These are phyloP conservation scores for Petunia axillaris DNA, from an alignment of 257 asterid genomes.

Conservation along the genomic window DNA sequence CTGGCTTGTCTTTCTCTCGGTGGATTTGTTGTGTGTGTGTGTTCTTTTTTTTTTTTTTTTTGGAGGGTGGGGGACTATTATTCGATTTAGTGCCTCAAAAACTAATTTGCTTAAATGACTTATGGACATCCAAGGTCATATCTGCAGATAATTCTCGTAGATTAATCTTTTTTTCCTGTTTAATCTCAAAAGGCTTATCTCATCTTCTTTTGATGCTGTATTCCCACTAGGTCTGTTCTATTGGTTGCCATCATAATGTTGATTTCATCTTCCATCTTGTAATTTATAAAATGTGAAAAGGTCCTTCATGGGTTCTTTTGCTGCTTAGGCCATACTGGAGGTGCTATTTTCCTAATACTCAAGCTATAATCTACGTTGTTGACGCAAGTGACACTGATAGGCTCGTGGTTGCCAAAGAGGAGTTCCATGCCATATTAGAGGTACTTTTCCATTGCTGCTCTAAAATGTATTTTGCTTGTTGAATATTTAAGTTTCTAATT, in stretches of 20 bases:
- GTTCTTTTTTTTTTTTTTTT: not conserved
- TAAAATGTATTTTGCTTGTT: not conserved
- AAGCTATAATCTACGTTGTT: conserved; percentile 95
- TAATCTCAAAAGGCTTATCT: not conserved
- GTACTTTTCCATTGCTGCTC: conserved; percentile 36
- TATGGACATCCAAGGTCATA: conserved; percentile 7
- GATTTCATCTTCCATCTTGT: conserved; percentile 1
- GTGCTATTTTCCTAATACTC: conserved; percentile 96
- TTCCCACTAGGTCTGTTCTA: not conserved
- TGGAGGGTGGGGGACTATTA: not conserved
- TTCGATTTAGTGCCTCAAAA: not conserved
- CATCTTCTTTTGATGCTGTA: conserved; percentile 18
- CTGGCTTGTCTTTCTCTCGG: not conserved
- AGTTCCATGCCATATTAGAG: conserved; percentile 94
- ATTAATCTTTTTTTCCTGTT: not conserved
- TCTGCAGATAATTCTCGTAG: not conserved
- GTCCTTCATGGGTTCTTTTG: conserved; percentile 26
- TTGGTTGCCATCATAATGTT: not conserved
- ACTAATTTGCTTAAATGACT: not conserved
- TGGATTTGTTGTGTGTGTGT: not conserved
- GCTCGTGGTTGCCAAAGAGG: conserved; percentile 90
- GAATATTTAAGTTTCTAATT: not conserved
- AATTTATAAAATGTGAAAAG: conserved; percentile 1
- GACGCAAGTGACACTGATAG: conserved; percentile 99
- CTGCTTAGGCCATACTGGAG: conserved; percentile 87